Evolutionary conservation across 805 yeast species (phyloP), one percentile per base, ranked within the genome.

Genomic region (Yarrowia sp.): DNA sequence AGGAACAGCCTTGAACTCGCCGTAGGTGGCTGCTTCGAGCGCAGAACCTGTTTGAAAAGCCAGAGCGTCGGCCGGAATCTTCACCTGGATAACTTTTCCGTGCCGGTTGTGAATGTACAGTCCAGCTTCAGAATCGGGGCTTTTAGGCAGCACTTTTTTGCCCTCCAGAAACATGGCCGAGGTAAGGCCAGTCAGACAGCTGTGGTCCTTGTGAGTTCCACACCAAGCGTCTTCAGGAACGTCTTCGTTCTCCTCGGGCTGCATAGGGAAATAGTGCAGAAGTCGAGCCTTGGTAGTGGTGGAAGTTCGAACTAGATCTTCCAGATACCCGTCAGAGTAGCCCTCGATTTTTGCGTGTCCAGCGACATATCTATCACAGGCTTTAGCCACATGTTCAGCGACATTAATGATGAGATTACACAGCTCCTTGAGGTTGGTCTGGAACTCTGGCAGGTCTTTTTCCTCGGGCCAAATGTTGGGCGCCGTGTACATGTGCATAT

Each of bases 41-140:
- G 87, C 83, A 8, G 83, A 76, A 1, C 89, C 89, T 1, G 86
- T 83, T 69, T 85, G 88, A 71, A 85, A 85, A 0, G 87, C 88
- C 24, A 85, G 70, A 68, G 85, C 82, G 67, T 84, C 82, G 5
- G 70, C 67, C 0, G 88, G 88, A 35, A 85, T 84, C 26, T 73
- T 71, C n/a, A 84, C 85, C 66, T 83, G 80, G 19, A 81, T 81
- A 7, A 77, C 70, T 2, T 75, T 71, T 11, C 82, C 81, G 9
- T 70, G 71, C 26, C 88, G 74, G 69, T 79, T 77, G 24, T 77
- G 76, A 58, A 85, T 83, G 67, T 81, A 83, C 10, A 84, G 73
- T 0, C 88, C 88, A 0, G 85, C 74, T 1, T 71, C 72, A 0
- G 80, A 72, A 68, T 81, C 85, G 0, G 84, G 84, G 21, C 74